phyloP scores from a whole-genome alignment of 805 yeast genomes.

The Ogataea paraovalis region DNA sequence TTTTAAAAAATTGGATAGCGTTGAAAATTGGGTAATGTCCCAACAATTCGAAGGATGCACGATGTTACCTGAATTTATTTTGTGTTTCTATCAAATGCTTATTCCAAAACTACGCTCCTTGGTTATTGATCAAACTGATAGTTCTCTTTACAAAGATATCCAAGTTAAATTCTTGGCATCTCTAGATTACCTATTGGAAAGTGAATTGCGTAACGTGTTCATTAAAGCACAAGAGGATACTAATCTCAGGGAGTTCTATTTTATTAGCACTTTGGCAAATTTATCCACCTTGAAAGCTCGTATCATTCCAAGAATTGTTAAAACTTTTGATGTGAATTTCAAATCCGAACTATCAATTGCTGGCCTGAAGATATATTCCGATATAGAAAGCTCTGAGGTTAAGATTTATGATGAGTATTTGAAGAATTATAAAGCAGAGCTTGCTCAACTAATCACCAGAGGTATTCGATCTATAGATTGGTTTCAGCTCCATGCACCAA shows the following conservation, averaged over 20 bases:
- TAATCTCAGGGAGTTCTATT: constrained; percentile 20
- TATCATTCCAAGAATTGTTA: constrained; percentile 46
- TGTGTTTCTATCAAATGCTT: constrained; percentile 35
- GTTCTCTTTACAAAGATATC: constrained; percentile 21
- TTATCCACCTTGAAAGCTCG: constrained; percentile 42
- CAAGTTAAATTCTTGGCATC: constrained; percentile 34
- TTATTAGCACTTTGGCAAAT: constrained; percentile 46
- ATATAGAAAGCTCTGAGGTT: constrained; percentile 45
- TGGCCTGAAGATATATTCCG: constrained; percentile 40
- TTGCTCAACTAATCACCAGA: constrained; percentile 36
- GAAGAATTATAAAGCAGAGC: constrained; percentile 40
- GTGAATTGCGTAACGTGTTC: constrained; percentile 40
- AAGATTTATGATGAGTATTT: constrained; percentile 53
- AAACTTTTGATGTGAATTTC: constrained; percentile 47
- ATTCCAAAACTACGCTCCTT: constrained; percentile 29
- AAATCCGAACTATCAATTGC: constrained; percentile 40
- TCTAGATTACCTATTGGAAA: constrained; percentile 37
- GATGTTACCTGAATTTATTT: constrained; percentile 35
- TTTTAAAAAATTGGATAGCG: constrained; percentile 14
- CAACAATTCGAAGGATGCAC: constrained; percentile 31
- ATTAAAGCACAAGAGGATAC: constrained; percentile 28
- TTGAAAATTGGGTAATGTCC: constrained; percentile 39
- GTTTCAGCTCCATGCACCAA: constrained; percentile 24
- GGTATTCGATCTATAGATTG: constrained; percentile 42
- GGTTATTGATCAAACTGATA: constrained; percentile 14